Evolutionary conservation across 306 rosid genomes (phyloP), one percentile per base, ranked within the genome.

Genomic region (Aeschynomene evenia): DNA sequence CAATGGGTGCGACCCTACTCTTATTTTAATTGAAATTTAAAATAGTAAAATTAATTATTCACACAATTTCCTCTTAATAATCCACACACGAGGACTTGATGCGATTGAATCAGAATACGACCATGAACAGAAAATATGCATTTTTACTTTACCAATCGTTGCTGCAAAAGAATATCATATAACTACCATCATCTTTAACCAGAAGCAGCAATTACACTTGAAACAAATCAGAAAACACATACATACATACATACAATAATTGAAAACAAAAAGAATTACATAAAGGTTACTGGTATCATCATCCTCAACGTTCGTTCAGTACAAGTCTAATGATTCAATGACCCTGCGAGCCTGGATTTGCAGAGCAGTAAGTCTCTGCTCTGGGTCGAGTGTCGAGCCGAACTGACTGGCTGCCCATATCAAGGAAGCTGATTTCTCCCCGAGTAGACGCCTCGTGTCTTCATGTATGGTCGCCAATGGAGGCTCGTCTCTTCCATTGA

Each of bases 391-490:
- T 8, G 95, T 90, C 1, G 98, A 88, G 21, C 89, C 98, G 54
- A 89, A 94, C 69, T 90, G 97, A 84, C 96, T 90, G 18, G 97
- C 97, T 53, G 97, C 98, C 98, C 98, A 94, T 75, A 94, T 94
- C 86, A 94, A 83, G 59, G 97, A 94, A 68, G 96, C 97, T 37
- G 95, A 88, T 80, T 83, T 94, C 85, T 90, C 98, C 18, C 98
- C 98, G 7, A 90, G 81, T 60, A 90, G 91, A 67, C 84, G 85
- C 82, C 95, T 85, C 46, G 87, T 78, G 71, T 94, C 96, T 59
- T 91, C 97, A 14, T 90, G 92, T 84, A 94, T 78, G 60, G 86
- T 81, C 55, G 96, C 94, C 78, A 94, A 63, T 7, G 98, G 96
- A 37, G 96, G 79, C 68, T 64, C 36, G 63, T 86, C 97, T 70